Evolutionary conservation across 2,329 filamentous ascomycete species (phyloP).

Genomic region (Colletotrichum falcatum): DNA sequence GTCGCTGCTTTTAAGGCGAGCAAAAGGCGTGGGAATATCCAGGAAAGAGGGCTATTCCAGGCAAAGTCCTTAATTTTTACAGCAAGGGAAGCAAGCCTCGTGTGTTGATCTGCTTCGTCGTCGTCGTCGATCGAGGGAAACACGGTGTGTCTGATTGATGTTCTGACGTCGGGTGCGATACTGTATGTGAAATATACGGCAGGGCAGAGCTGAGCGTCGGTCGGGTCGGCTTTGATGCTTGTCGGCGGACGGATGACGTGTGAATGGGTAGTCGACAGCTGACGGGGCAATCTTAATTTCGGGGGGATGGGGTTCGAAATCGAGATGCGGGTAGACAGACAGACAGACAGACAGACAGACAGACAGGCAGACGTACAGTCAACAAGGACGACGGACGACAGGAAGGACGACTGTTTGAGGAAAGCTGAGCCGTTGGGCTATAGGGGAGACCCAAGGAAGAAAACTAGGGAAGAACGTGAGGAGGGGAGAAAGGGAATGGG

Average conservation of each 20-base stretch:
- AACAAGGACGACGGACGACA: conserved; percentile 23
- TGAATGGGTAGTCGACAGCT: conserved; percentile 31
- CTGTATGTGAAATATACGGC: conserved; percentile 9
- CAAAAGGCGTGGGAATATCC: conserved; percentile 7
- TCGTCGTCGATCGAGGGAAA: conserved; percentile 3
- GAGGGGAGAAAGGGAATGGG: conserved; percentile 47
- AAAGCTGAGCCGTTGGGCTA: conserved; percentile 44
- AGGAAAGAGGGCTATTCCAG: conserved; percentile 11
- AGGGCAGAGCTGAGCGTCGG: conserved; percentile 1
- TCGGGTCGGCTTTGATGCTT: conserved; percentile 17
- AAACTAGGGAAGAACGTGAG: conserved; percentile 49
- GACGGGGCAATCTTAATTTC: conserved; percentile 35
- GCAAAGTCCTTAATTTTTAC: conserved; percentile 14
- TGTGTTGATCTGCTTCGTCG: conserved; percentile 24
- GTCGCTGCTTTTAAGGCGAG: conserved; percentile 12
- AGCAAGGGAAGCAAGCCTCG: conserved; percentile 38
- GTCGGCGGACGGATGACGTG: conserved; percentile 31
- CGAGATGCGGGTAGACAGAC: conserved; percentile 21
- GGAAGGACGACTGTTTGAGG: conserved; percentile 37
- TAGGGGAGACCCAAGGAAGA: conserved; percentile 48
- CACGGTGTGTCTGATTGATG: conserved; percentile 7
- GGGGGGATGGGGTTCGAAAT: conserved; percentile 20
- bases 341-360: neutral
- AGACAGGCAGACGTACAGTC: conserved; percentile 15
- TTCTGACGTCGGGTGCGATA: conserved; percentile 23